phyloP scores from a whole-genome alignment of 2,329 filamentous ascomycete genomes.

The Fusarium sp. region DNA sequence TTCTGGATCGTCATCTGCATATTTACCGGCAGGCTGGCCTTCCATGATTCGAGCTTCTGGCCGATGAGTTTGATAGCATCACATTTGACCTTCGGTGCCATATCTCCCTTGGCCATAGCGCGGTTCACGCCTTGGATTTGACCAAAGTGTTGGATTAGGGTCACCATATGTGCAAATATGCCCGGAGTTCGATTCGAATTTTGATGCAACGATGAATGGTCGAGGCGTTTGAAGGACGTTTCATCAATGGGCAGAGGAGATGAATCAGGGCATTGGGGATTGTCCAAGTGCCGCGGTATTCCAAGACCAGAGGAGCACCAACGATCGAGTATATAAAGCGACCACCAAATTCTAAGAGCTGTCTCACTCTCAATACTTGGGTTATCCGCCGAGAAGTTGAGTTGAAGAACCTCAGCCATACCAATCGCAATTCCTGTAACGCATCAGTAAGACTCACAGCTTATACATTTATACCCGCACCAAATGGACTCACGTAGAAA shows the following conservation, averaged over 20 bases:
- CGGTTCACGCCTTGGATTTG: not conserved
- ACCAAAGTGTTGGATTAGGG: not conserved
- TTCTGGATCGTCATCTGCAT: not conserved
- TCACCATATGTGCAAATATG: not conserved
- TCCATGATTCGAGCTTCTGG: not conserved
- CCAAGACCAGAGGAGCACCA: conserved; percentile 6
- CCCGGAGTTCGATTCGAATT: fast-evolving
- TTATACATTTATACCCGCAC: fast-evolving
- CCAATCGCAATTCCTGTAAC: not conserved
- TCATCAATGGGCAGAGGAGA: not conserved
- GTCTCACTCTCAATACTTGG: not conserved
- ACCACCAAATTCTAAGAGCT: not conserved
- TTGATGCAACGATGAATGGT: not conserved
- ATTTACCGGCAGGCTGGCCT: not conserved
- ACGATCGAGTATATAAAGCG: not conserved
- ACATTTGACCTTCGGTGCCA: not conserved
- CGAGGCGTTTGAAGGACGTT: not conserved
- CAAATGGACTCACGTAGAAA: not conserved
- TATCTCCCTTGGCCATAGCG: not conserved
- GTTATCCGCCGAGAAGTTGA: not conserved
- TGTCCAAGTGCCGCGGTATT: not conserved
- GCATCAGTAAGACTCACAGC: not conserved
- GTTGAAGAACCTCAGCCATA: conserved; percentile 9
- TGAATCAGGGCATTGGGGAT: not conserved
- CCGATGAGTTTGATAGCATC: not conserved